Evolutionary conservation across 2,329 filamentous ascomycete genomes (phyloP).

Genomic region (Coniochaeta prunicola): DNA sequence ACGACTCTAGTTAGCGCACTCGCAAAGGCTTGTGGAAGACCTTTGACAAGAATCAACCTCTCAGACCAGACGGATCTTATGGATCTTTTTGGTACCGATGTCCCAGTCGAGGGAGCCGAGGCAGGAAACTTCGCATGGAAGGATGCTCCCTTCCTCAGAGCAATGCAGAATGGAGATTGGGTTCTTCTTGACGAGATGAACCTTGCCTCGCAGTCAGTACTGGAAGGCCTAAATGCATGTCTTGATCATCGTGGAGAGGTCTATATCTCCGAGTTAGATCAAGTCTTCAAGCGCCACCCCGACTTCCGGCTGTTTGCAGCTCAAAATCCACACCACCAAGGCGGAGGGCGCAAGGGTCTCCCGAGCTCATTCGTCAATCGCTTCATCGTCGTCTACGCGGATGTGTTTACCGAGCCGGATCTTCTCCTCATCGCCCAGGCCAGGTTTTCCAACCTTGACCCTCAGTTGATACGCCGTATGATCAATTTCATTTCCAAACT

Average conservation of each 20-base stretch:
- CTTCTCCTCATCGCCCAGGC: constrained; percentile 73
- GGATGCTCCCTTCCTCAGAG: constrained; percentile 89
- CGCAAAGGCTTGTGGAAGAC: constrained; percentile 69
- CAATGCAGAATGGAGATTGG: constrained; percentile 96
- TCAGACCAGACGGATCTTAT: constrained; percentile 98
- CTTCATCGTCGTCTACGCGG: constrained; percentile 95
- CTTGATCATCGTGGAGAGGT: constrained; percentile 94
- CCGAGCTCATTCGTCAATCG: constrained; percentile 96
- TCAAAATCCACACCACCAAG: constrained; percentile 96
- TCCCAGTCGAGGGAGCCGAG: constrained; percentile 86
- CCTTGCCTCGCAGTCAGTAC: constrained; percentile 87
- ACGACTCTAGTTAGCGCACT: constrained; percentile 87
- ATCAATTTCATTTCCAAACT: constrained; percentile 78
- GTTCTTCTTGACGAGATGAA: constrained; percentile 99
- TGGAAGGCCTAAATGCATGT: constrained; percentile 94
- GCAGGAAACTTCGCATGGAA: constrained; percentile 92
- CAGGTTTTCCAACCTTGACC: constrained; percentile 60
- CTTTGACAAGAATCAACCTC: constrained; percentile 88
- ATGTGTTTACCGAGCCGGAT: constrained; percentile 77
- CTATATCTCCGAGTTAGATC: constrained; percentile 90
- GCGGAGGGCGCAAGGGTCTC: constrained; percentile 87
- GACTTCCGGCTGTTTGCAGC: constrained; percentile 94
- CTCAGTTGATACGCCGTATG: constrained; percentile 54
- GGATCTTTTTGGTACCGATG: constrained; percentile 94
- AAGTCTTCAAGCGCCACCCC: constrained; percentile 83